Percentiles rank a stretch among this genome's conserved stretches.
Conservation (phyloP, 805 yeast species). For the Komagataella pseudopastoris region DNA sequence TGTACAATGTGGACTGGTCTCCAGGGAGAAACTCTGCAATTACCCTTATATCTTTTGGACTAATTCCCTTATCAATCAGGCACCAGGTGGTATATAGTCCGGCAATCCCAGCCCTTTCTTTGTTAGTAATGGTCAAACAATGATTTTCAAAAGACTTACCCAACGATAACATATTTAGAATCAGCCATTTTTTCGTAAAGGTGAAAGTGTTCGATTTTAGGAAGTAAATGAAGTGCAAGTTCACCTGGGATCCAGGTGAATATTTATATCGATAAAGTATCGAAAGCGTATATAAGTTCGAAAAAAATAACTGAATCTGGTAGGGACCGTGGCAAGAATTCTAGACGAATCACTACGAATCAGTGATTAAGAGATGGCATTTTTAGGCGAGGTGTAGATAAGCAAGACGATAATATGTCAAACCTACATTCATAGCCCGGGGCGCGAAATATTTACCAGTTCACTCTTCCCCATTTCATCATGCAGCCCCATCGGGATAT, state of each 20-base stretch:
- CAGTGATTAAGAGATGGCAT: neutral
- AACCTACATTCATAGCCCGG: neutral
- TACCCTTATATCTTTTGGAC: conserved; percentile 32
- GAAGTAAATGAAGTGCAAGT: neutral
- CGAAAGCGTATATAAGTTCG: no score
- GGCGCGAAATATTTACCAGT: no score
- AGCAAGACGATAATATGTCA: neutral
- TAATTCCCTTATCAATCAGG: conserved; percentile 26
- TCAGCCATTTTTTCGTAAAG: neutral
- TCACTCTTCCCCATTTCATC: no score
- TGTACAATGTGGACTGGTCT: conserved; percentile 57
- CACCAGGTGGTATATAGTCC: conserved; percentile 51
- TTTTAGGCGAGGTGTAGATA: neutral
- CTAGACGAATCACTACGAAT: neutral
- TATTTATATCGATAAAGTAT: no score
- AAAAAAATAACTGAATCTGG: neutral
- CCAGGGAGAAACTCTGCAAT: conserved; percentile 65
- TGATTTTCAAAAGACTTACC: neutral
- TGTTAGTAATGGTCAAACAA: neutral
- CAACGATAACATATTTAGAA: conserved; percentile 1
- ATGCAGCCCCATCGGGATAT: neutral
- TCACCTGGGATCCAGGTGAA: no score
- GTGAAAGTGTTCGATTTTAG: neutral
- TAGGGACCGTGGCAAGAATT: neutral
- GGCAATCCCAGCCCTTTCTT: conserved; percentile 46